Conservation (phyloP, 2,329 filamentous ascomycete species). For the Diaporthe ampelina region DNA sequence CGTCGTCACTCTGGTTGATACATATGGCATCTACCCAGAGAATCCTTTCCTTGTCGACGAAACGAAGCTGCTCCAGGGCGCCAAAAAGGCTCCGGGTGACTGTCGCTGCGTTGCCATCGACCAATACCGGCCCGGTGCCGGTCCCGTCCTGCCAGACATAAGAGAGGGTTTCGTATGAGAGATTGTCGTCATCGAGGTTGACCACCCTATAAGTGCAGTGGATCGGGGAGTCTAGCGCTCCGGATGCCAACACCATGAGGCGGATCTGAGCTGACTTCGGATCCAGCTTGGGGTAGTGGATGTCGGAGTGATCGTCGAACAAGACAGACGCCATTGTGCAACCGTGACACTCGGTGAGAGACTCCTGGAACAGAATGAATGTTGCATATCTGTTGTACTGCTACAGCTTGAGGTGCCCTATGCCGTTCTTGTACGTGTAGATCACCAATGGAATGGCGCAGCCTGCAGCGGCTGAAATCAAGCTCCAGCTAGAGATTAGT, state of each 20-base stretch:
- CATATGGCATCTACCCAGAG: conserved; percentile 10
- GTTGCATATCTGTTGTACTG: too few species aligned
- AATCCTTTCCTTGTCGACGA: background rate
- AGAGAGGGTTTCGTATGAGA: background rate
- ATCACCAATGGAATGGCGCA: background rate
- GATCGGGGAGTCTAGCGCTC: background rate
- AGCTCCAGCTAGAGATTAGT: background rate
- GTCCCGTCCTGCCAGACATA: background rate
- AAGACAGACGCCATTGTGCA: background rate
- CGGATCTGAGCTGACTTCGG: background rate
- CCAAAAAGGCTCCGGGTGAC: conserved; percentile 1
- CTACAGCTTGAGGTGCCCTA: background rate
- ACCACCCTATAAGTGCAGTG: background rate
- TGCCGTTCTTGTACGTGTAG: background rate
- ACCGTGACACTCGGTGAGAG: background rate
- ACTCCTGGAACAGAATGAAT: background rate
- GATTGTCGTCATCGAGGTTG: background rate
- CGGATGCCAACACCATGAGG: background rate
- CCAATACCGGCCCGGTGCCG: background rate
- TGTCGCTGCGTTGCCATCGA: background rate
- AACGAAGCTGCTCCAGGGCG: conserved; percentile 10
- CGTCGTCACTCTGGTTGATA: background rate
- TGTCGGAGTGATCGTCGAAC: background rate
- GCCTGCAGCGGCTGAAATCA: background rate
- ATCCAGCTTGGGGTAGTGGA: conserved; percentile 5